A percentile compares a stretch with the other conserved stretches of the same genome.
Evolutionary conservation across 495 filamentous ascomycete species (phyloP).

Genomic region (Aspergillus ellipticus): DNA sequence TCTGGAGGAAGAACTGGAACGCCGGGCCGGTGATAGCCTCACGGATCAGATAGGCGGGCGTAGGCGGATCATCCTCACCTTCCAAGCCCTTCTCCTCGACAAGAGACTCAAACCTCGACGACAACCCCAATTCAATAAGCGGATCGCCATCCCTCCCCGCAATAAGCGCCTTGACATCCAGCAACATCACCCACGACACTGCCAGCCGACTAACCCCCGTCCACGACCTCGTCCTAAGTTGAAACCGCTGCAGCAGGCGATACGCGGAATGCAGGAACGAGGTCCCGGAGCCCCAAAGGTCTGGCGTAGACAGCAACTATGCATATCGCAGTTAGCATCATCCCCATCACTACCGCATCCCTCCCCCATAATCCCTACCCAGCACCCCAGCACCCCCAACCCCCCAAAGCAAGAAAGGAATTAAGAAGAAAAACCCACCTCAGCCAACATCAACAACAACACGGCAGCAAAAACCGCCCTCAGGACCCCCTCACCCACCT

Average conservation of each 20-base stretch:
- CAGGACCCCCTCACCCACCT: slow-evolving; percentile 24
- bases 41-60: slow-evolving; percentile 33
- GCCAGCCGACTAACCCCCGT: slow-evolving; percentile 27
- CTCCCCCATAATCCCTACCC: no score
- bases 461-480: slow-evolving; percentile 29
- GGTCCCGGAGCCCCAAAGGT: slow-evolving; percentile 26
- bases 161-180: slow-evolving; percentile 41
- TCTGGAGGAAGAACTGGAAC: slow-evolving; percentile 33
- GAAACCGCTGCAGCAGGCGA: slow-evolving; percentile 33
- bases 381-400: no score
- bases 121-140: slow-evolving; percentile 29
- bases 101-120: no score
- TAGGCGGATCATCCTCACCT: slow-evolving; percentile 13
- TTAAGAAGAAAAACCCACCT: slow-evolving; percentile 22
- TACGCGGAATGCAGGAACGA: slow-evolving; percentile 36
- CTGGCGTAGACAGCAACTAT: slow-evolving; percentile 31
- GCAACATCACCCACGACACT: slow-evolving; percentile 35
- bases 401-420: no score
- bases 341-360: no score
- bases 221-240: slow-evolving; percentile 27
- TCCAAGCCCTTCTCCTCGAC: no score
- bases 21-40: slow-evolving; percentile 33
- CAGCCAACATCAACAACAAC: slow-evolving; percentile 39
- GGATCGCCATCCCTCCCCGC: slow-evolving; percentile 41
- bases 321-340: no score